These are phyloP conservation scores for Clavaria fumosa DNA, from an alignment of 768 basidiomycete genomes.

Conservation along the genomic window DNA sequence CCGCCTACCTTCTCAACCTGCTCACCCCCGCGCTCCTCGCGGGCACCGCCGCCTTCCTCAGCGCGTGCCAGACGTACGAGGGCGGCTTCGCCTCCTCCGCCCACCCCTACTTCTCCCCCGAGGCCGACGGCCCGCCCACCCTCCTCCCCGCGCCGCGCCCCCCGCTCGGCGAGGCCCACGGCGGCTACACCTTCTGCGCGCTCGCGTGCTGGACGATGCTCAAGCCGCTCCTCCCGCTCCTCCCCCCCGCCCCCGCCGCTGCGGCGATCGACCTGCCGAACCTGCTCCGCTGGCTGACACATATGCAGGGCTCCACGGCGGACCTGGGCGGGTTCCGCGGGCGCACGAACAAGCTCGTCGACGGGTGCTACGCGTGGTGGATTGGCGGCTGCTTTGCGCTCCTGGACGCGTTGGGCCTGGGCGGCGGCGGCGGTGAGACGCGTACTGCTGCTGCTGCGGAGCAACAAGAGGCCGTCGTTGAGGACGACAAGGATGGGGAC, in stretches of 20 bases:
- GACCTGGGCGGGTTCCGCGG: constrained; percentile 92
- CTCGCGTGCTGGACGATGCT: constrained; percentile 74
- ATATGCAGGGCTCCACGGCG: constrained; percentile 69
- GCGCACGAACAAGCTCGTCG: constrained; percentile 94
- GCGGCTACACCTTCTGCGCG: constrained; percentile 93
- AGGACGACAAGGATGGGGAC: constrained; percentile 19
- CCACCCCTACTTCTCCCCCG: constrained; percentile 44
- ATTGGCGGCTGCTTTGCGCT: constrained; percentile 78
- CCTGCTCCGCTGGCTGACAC: constrained; percentile 66
- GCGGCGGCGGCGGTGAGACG: constrained; percentile 22
- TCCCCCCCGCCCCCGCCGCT: constrained; percentile 9
- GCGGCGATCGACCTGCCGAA: constrained; percentile 39
- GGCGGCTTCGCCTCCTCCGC: constrained; percentile 83
- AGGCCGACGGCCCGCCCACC: constrained; percentile 8
- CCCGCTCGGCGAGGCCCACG: constrained; percentile 88
- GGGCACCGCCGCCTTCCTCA: constrained; percentile 65
- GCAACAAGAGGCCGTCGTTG: constrained; percentile 3
- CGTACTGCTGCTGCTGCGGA: constrained; percentile 16
- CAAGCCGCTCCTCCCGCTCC: constrained; percentile 31
- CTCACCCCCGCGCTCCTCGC: constrained; percentile 77
- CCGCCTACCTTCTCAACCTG: constrained; percentile 70
- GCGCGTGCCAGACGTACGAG: constrained; percentile 92
- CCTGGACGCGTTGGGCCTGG: constrained; percentile 44
- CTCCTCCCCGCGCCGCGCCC: constrained; percentile 40
- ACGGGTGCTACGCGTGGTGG: constrained; percentile 99